Conservation (phyloP, 2,329 filamentous ascomycete genomes). For the Fusarium oligoseptatum region DNA sequence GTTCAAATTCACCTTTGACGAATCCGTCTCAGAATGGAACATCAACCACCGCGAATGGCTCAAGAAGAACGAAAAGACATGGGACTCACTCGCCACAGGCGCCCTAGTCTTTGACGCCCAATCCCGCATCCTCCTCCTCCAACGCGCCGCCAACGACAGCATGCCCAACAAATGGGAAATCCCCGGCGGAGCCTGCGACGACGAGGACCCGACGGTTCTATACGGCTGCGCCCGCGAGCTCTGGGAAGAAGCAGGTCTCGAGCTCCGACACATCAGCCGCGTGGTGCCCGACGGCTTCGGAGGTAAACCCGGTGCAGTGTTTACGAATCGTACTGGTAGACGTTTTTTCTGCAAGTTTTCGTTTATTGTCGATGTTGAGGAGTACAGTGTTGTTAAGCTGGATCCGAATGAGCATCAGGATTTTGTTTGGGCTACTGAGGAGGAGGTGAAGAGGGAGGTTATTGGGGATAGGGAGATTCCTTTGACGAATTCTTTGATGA, state of each 20-base stretch:
- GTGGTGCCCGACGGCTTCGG: slow-evolving; percentile 47
- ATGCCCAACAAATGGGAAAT: slow-evolving; percentile 63
- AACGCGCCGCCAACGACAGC: slow-evolving; percentile 60
- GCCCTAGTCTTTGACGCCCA: slow-evolving; percentile 53
- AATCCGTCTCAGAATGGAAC: slow-evolving; percentile 42
- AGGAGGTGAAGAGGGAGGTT: slow-evolving; percentile 50
- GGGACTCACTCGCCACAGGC: slow-evolving; percentile 50
- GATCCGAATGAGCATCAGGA: slow-evolving; percentile 59
- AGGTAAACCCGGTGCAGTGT: slow-evolving; percentile 44
- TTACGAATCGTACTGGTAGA: slow-evolving; percentile 52
- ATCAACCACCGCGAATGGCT: slow-evolving; percentile 45
- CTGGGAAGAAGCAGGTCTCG: slow-evolving; percentile 61
- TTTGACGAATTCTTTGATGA: slow-evolving; percentile 48
- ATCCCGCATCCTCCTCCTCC: slow-evolving; percentile 58
- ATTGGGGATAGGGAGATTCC: slow-evolving; percentile 48
- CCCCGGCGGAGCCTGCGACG: slow-evolving; percentile 63
- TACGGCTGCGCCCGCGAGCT: slow-evolving; percentile 62
- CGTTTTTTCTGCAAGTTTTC: slow-evolving; percentile 50
- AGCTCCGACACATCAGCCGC: slow-evolving; percentile 46
- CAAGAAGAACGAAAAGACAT: slow-evolving; percentile 40
- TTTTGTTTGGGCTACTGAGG: slow-evolving; percentile 56
- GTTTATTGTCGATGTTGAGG: slow-evolving; percentile 54
- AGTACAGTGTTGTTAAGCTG: slow-evolving; percentile 46
- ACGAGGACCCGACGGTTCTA: slow-evolving; percentile 57
- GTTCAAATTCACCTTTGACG: slow-evolving; percentile 43